These are phyloP conservation scores for Shiraia sp. DNA, from an alignment of 2,329 filamentous ascomycete species.

Conservation along the genomic window DNA sequence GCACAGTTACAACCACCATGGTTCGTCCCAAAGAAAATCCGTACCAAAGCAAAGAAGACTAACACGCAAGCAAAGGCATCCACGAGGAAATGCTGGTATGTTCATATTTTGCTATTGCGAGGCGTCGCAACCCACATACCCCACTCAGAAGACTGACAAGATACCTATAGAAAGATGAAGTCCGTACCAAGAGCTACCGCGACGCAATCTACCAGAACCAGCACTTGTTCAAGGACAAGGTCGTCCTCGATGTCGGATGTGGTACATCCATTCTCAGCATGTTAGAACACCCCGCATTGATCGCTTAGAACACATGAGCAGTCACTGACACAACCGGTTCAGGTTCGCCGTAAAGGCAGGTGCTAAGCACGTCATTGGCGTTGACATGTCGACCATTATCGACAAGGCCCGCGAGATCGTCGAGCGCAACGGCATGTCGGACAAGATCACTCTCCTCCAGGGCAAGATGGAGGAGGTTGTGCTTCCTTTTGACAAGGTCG, in stretches of 20 bases:
- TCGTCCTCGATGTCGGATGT: constrained; percentile 96
- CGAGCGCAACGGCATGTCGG: constrained; percentile 83
- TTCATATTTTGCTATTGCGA: constrained; percentile 29
- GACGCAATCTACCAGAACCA: constrained; percentile 97
- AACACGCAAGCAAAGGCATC: constrained; percentile 67
- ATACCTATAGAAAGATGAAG: constrained; percentile 83
- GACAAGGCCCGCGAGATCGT: constrained; percentile 98
- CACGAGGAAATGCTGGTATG: constrained; percentile 97
- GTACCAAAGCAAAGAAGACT: constrained; percentile 40
- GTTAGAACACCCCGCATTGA: constrained; percentile 58
- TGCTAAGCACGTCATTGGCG: constrained; percentile 97
- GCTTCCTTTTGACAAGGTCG: constrained; percentile 91
- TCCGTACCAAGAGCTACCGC: constrained; percentile 94
- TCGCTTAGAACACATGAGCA: constrained; percentile 15
- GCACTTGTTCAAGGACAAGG: constrained; percentile 88
- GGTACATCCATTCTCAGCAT: constrained; percentile 98
- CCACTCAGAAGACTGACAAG: constrained; percentile 12
- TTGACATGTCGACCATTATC: constrained; percentile 99
- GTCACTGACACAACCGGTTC: constrained; percentile 23
- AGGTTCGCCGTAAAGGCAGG: constrained; percentile 98
- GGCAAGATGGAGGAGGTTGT: constrained; percentile 99
- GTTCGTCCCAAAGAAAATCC: constrained; percentile 60
- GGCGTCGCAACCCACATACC: constrained; percentile 9
- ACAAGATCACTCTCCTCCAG: constrained; percentile 97
- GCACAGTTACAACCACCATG: constrained; percentile 93